Base-by-base conservation (phyloP, 1,284 basidiomycete species). In the Psilocybe mexicana region DNA sequence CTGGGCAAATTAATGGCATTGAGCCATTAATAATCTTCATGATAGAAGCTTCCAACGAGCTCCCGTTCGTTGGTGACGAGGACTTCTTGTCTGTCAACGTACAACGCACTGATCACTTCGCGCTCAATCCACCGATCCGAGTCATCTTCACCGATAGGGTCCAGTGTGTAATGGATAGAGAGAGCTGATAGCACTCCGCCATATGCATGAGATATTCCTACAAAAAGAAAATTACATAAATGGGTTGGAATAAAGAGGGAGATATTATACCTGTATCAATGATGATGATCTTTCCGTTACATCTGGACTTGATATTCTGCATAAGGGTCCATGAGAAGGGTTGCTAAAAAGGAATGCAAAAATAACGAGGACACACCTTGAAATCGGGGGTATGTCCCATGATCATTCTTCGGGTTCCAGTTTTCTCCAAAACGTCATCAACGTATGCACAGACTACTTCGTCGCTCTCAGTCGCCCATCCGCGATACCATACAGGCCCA, bases 351-450 rank as follows among this genome's bases (percentile, higher is more conserved):
- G 35, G 5, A 36, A 40, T 40, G 8, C 24, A 28, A 51, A 26
- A 44, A 3, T n/a, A 48, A 8, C 30, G 49, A 55, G 6, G 7
- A 65, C 77, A 23, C 63, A 86, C 88, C 64, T 88, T 81, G 67
- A 96, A 93, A 70, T 95, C 82, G 0, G 94, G 94, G 0, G 95
- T 98, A 71, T 98, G 95, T 0, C 95, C 95, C 90, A 96, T 95
- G 44, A 98, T 86, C 83, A 97, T 86, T 62, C 92, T 78, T 63
- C 91, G 76, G 23, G 90, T 94, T 0, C 92, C 92, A 0, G 90
- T 88, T 71, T 82, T 84, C 46, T 79, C 69, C 55, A 92, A 73
- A 8, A 94, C 87, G 24, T 78, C 75, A 57, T 90, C 86, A 0
- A 93, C 92, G 47, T 83, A 81, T 1, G 67, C 70, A 70, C 94